Evolutionary conservation across 345 rosid genomes (phyloP), one percentile per base, ranked within the genome.

Genomic region (Populus deltoides): DNA sequence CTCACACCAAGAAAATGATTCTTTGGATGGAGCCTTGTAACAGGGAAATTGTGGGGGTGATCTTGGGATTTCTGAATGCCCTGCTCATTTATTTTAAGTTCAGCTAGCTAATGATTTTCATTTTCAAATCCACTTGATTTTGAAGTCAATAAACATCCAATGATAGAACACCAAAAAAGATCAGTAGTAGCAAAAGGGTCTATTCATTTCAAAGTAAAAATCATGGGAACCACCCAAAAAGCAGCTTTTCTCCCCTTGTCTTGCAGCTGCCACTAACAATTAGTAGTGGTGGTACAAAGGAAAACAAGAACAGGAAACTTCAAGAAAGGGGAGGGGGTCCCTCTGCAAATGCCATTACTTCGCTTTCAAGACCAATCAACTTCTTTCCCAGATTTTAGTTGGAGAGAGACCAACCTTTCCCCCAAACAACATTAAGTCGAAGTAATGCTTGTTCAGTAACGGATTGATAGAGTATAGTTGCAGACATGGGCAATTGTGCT

Each of bases 311-410:
- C 70, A 71, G 51, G 63, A 62, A 73, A 66, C 41, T 59, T n/a
- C 65, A 51, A 41, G 2, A 66, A 47, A 49, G 45, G 62, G 8
- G 20, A 33, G 36, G 88, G 86, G 67, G 85, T 88, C 89, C 72
- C n/a, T 43, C 88, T 83, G 80, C 68, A 75, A 77, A 79, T 25
- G 75, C 83, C 81, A 88, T 86, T 83, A 81, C 88, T 90, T 89
- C 68, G 83, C 92, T 86, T 89, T 90, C 89, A 87, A 86, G 90
- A 86, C 88, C 87, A 88, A 84, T 83, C 90, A 81, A 78, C 81
- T 80, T 57, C 82, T 71, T 63, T 53, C 70, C 68, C 71, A 55
- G 74, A 77, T 33, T 76, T 71, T 57, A 76, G 85, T 80, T 85
- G 76, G 79, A 68, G 78, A 53, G 77, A 76, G 61, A 79, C 74